A percentile compares a stretch with the other conserved stretches of the same genome.
phyloP scores from a whole-genome alignment of 2,329 filamentous ascomycete genomes.

The Xylariaceae sp. region DNA sequence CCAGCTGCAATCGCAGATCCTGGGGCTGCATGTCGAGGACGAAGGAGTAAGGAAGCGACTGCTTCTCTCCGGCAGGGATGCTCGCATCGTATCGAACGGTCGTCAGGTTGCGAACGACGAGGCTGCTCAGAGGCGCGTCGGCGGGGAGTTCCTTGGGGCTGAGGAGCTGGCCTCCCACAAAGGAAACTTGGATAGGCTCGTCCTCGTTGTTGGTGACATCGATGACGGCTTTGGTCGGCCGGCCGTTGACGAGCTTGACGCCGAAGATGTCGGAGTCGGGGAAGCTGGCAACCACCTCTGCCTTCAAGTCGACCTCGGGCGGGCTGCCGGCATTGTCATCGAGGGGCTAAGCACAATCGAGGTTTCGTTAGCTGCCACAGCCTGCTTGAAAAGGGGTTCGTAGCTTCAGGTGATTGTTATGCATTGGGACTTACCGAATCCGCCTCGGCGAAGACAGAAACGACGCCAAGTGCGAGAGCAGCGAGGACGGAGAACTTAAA shows the following conservation, averaged over 20 bases:
- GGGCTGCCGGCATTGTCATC: constrained; percentile 31
- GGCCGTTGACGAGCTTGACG: constrained; percentile 92
- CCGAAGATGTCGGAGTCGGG: constrained; percentile 83
- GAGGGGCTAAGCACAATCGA: constrained; percentile 24
- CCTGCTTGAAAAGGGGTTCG: neutral
- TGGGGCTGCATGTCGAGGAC: constrained; percentile 90
- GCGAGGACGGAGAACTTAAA: constrained; percentile 40
- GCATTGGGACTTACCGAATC: constrained; percentile 32
- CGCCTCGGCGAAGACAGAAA: constrained; percentile 37
- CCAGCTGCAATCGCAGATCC: constrained; percentile 77
- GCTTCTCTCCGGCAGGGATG: constrained; percentile 75
- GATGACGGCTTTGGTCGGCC: constrained; percentile 79
- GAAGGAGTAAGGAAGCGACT: constrained; percentile 81
- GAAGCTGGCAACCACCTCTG: constrained; percentile 66
- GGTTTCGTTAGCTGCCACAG: neutral
- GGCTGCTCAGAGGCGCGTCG: constrained; percentile 49
- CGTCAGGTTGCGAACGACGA: constrained; percentile 83
- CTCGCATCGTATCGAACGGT: constrained; percentile 71
- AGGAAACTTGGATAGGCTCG: constrained; percentile 71
- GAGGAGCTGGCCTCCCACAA: constrained; percentile 76
- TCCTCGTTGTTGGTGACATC: constrained; percentile 84
- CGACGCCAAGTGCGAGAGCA: constrained; percentile 37
- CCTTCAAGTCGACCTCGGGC: constrained; percentile 55
- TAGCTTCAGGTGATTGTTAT: neutral
- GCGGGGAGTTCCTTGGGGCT: constrained; percentile 55